These are phyloP conservation scores for Boletus sp. DNA, from an alignment of 768 basidiomycete species.

Conservation along the genomic window DNA sequence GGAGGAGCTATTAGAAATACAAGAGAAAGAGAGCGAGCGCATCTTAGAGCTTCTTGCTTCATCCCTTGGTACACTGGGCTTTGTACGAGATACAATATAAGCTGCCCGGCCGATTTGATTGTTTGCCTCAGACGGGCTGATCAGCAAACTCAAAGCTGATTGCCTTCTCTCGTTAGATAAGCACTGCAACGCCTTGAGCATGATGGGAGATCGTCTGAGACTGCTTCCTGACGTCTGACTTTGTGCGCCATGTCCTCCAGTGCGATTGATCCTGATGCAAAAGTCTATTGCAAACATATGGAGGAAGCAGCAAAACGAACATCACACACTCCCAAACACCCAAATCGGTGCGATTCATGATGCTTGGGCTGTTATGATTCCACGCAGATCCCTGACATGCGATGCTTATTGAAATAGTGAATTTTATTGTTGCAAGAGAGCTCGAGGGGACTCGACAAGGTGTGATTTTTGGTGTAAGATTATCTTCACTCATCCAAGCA, in stretches of 20 bases:
- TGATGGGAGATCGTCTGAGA: neutral
- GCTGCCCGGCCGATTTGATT: neutral
- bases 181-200: neutral
- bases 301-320: slow-evolving; percentile 31
- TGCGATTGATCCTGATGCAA: slow-evolving; percentile 26
- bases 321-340: slow-evolving; percentile 33
- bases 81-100: slow-evolving; percentile 66
- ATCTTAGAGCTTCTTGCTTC: slow-evolving; percentile 72
- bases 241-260: slow-evolving; percentile 17
- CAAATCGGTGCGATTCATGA: slow-evolving; percentile 35
- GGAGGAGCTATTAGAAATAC: slow-evolving; percentile 57
- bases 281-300: slow-evolving; percentile 39
- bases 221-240: neutral
- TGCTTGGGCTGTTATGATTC: neutral
- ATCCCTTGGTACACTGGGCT: slow-evolving; percentile 71
- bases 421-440: slow-evolving; percentile 40
- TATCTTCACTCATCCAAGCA: neutral
- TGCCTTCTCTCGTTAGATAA: slow-evolving; percentile 22
- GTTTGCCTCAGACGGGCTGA: too few species aligned
- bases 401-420: slow-evolving; percentile 19
- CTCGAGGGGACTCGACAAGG: slow-evolving; percentile 2
- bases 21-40: slow-evolving; percentile 73
- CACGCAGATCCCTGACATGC: slow-evolving; percentile 4
- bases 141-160: neutral
- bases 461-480: slow-evolving; percentile 41